phyloP scores from a whole-genome alignment of 495 filamentous ascomycete species.

The Glarea lozoyensis region DNA sequence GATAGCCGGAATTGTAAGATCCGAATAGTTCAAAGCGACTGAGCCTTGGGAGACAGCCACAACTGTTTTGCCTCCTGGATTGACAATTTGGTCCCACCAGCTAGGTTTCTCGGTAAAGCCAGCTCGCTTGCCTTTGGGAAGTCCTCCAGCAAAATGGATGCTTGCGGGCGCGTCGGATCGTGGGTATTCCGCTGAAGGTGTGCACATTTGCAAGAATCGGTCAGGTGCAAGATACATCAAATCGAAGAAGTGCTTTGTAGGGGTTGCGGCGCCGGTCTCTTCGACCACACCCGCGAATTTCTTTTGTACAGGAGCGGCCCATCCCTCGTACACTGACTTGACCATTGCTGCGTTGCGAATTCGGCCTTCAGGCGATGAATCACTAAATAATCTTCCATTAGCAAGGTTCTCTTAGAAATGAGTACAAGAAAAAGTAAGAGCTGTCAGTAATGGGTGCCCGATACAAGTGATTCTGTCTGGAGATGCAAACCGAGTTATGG shows the following conservation, averaged over 20 bases:
- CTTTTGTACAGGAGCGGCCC: conserved; percentile 5
- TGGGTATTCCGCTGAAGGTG: conserved; percentile 27
- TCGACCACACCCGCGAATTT: conserved; percentile 2
- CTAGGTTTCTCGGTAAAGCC: conserved; percentile 13
- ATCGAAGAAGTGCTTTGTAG: conserved; percentile 11
- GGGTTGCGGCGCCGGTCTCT: neutral
- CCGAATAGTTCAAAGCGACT: conserved; percentile 19
- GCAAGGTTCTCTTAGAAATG: too few species aligned
- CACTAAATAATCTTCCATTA: too few species aligned
- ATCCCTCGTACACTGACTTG: too few species aligned
- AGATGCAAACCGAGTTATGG: too few species aligned
- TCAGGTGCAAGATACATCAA: conserved; percentile 21
- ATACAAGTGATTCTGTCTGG: too few species aligned
- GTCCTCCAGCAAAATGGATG: conserved; percentile 26
- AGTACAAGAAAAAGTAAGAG: too few species aligned
- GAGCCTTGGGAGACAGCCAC: conserved; percentile 27
- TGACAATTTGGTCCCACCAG: conserved; percentile 24
- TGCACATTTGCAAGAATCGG: conserved; percentile 27
- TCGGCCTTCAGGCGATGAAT: conserved; percentile 5
- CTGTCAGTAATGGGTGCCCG: too few species aligned
- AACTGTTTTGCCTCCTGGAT: conserved; percentile 21
- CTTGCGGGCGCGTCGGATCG: conserved; percentile 24
- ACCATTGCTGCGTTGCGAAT: conserved; percentile 9
- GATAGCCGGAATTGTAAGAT: conserved; percentile 24
- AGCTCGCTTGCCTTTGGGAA: conserved; percentile 17